Percentiles rank a stretch among this genome's conserved stretches.
These are phyloP conservation scores for Shiraia sp. DNA, from an alignment of 2,329 filamentous ascomycete genomes.

Conservation along the genomic window DNA sequence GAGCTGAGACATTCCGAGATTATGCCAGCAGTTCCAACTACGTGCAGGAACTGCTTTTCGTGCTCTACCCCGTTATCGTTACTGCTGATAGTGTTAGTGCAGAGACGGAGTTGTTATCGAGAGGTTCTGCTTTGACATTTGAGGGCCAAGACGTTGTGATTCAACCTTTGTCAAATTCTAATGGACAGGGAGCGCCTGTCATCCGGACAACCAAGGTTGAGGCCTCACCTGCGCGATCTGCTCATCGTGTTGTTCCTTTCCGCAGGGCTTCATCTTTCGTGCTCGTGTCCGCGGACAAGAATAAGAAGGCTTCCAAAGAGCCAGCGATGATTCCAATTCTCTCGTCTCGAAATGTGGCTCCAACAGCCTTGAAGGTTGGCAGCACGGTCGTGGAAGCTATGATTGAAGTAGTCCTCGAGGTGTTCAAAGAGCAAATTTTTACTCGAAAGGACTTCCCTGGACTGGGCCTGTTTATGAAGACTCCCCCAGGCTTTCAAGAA, in stretches of 20 bases:
- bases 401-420: constrained; percentile 73
- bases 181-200: constrained; percentile 63
- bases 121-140: constrained; percentile 79
- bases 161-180: constrained; percentile 68
- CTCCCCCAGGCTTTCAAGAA: constrained; percentile 89
- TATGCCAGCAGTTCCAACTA: constrained; percentile 82
- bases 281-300: constrained; percentile 73
- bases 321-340: constrained; percentile 67
- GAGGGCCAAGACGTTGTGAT: constrained; percentile 85
- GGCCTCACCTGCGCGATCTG: constrained; percentile 33
- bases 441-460: constrained; percentile 88
- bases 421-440: constrained; percentile 86
- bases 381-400: constrained; percentile 76
- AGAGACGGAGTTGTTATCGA: constrained; percentile 83
- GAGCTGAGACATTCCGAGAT: constrained; percentile 77
- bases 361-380: constrained; percentile 56
- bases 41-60: constrained; percentile 74
- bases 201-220: constrained; percentile 71
- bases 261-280: constrained; percentile 89
- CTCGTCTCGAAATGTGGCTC: constrained; percentile 59
- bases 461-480: constrained; percentile 81
- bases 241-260: constrained; percentile 63
- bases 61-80: constrained; percentile 85
- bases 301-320: constrained; percentile 58
- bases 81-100: constrained; percentile 82